Percentiles rank a stretch among this genome's conserved stretches.
Conservation (phyloP, 805 yeast genomes). For the Cyberlindnera bimundalis region DNA sequence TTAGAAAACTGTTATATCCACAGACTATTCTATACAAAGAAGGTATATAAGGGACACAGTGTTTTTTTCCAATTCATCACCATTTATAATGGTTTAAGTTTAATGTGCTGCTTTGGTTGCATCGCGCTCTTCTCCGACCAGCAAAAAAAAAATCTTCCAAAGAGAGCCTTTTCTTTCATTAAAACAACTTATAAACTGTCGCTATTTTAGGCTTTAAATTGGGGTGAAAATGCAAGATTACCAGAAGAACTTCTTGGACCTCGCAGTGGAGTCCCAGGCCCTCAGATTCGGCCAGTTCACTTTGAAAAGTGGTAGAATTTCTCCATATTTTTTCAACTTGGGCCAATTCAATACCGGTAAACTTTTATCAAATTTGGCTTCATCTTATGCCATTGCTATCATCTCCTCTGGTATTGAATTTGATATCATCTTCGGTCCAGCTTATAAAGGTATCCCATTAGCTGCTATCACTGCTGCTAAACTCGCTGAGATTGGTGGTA, state of each 20-base stretch:
- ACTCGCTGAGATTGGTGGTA: constrained; percentile 86
- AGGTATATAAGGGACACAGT: too few relatives aligned
- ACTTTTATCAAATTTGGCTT: constrained; percentile 74
- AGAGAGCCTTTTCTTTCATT: too few relatives aligned
- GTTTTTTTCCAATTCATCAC: too few relatives aligned
- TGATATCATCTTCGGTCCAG: constrained; percentile 94
- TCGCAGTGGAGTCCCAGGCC: constrained; percentile 79
- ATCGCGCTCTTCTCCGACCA: too few relatives aligned
- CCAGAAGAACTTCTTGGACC: constrained; percentile 68
- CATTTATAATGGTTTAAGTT: too few relatives aligned
- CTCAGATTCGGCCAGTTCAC: constrained; percentile 86
- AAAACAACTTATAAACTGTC: too few relatives aligned
- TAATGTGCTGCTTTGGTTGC: too few relatives aligned
- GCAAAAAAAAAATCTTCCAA: too few relatives aligned
- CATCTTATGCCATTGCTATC: constrained; percentile 86
- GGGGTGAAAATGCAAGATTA: constrained; percentile 38
- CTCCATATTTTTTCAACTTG: constrained; percentile 95
- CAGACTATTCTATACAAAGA: too few relatives aligned
- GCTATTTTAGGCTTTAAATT: too few relatives aligned
- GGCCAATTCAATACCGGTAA: constrained; percentile 87
- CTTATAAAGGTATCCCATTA: constrained; percentile 94
- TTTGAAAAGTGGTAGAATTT: constrained; percentile 83
- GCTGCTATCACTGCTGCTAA: constrained; percentile 93
- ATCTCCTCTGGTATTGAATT: constrained; percentile 78
- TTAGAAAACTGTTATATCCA: too few relatives aligned